Percentiles rank a stretch among this genome's conserved stretches.
Conservation (phyloP, 192 early-diverging fungal genomes). For the Phlyctochytrium planicorne region DNA sequence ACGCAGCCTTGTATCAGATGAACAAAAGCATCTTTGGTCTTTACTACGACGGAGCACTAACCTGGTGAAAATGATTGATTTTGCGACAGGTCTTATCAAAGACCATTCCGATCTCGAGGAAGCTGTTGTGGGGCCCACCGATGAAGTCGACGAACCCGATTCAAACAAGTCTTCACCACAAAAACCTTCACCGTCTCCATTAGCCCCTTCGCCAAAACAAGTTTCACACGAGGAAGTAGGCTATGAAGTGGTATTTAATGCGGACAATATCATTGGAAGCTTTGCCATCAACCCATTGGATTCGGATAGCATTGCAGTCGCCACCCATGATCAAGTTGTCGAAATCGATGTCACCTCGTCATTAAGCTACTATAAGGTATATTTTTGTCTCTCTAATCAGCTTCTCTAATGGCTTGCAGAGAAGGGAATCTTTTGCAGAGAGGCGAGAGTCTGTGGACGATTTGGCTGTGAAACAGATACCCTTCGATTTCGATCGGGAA, state of each 20-base stretch:
- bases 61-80: too few species aligned
- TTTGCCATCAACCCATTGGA: slow-evolving; percentile 53
- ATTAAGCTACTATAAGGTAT: slow-evolving; percentile 38
- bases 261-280: slow-evolving; percentile 42
- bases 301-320: slow-evolving; percentile 61
- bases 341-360: slow-evolving; percentile 69
- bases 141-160: too few species aligned
- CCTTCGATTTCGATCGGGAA: slow-evolving; percentile 7
- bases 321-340: slow-evolving; percentile 59
- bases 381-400: not conserved
- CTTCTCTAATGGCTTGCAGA: slow-evolving; percentile 2
- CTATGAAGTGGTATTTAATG: slow-evolving; percentile 27
- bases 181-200: too few species aligned
- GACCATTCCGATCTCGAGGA: too few species aligned
- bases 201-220: too few species aligned
- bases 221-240: too few species aligned
- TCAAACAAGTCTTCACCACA: too few species aligned
- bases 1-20: too few species aligned
- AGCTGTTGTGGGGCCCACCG: too few species aligned
- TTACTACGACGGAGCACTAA: not conserved
- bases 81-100: too few species aligned
- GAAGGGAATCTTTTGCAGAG: slow-evolving; percentile 22
- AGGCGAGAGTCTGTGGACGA: slow-evolving; percentile 36
- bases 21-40: too few species aligned
- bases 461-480: slow-evolving; percentile 22